Percentiles rank a stretch among this genome's conserved stretches.
Evolutionary conservation across 345 rosid genomes (phyloP).

Genomic region (Eucalyptus cladocalyx): DNA sequence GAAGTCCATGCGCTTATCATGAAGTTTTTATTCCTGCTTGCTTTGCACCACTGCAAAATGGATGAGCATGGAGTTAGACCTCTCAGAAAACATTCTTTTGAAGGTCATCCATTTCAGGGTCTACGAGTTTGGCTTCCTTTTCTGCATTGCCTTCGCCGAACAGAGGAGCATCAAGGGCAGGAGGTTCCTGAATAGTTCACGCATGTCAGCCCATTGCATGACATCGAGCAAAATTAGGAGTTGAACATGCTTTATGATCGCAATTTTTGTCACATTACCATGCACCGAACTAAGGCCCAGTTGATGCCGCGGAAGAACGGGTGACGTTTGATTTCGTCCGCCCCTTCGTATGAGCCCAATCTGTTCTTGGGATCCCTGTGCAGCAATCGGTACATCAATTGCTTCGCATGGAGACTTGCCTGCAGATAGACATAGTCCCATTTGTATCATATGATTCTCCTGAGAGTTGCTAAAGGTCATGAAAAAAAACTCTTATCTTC

Average conservation of each 20-base stretch:
- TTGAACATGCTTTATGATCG: background rate
- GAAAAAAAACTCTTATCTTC: background rate
- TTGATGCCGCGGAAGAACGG: constrained; percentile 68
- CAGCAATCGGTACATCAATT: constrained; percentile 59
- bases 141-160: constrained; percentile 17
- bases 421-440: constrained; percentile 5
- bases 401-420: constrained; percentile 75
- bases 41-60: background rate
- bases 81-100: constrained; percentile 68
- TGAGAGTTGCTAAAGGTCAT: background rate
- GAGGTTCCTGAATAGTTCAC: constrained; percentile 40
- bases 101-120: constrained; percentile 58
- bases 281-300: constrained; percentile 90
- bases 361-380: constrained; percentile 82
- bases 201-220: background rate
- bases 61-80: background rate
- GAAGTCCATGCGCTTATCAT: background rate
- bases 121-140: constrained; percentile 29
- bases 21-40: background rate
- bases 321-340: constrained; percentile 77
- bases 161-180: constrained; percentile 64
- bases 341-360: constrained; percentile 75
- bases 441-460: background rate
- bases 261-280: constrained; percentile 24
- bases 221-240: background rate